Conservation (phyloP, 2,329 filamentous ascomycete species). For the Ophiognomonia clavigignenti-juglandacearum region DNA sequence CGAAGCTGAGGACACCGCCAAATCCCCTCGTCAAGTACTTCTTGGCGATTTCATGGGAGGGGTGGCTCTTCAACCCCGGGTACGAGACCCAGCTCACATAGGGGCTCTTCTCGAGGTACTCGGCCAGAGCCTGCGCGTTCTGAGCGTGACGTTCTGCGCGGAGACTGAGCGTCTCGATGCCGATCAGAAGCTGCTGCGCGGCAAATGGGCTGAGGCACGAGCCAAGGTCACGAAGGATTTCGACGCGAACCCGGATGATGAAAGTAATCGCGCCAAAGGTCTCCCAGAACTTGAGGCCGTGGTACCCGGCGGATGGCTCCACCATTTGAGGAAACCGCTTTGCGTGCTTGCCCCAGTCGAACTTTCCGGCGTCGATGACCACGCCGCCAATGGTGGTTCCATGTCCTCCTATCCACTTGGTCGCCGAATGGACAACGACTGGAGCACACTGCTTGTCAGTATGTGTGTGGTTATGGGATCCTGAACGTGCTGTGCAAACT, state of each 20-base stretch:
- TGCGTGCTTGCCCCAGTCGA: constrained; percentile 84
- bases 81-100: constrained; percentile 94
- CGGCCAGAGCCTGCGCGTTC: constrained; percentile 75
- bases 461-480: background rate
- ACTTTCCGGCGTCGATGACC: constrained; percentile 83
- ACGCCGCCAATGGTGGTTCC: constrained; percentile 88
- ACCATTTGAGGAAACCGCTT: constrained; percentile 89
- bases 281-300: constrained; percentile 91
- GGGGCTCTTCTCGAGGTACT: constrained; percentile 76
- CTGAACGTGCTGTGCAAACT: background rate
- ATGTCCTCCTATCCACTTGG: constrained; percentile 96
- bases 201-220: constrained; percentile 82
- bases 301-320: constrained; percentile 83
- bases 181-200: constrained; percentile 86
- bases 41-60: constrained; percentile 74
- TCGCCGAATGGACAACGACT: constrained; percentile 85
- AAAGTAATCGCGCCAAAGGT: constrained; percentile 81
- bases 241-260: constrained; percentile 80
- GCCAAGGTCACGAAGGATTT: constrained; percentile 84
- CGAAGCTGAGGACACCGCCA: constrained; percentile 88
- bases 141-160: constrained; percentile 80
- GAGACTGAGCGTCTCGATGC: constrained; percentile 84
- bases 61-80: constrained; percentile 78
- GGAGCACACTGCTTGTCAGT: background rate
- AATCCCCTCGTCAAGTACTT: constrained; percentile 81